A percentile compares a stretch with the other conserved stretches of the same genome.
These are phyloP conservation scores for Coemansia sp. DNA, from an alignment of 192 early-diverging fungal species.

Conservation along the genomic window DNA sequence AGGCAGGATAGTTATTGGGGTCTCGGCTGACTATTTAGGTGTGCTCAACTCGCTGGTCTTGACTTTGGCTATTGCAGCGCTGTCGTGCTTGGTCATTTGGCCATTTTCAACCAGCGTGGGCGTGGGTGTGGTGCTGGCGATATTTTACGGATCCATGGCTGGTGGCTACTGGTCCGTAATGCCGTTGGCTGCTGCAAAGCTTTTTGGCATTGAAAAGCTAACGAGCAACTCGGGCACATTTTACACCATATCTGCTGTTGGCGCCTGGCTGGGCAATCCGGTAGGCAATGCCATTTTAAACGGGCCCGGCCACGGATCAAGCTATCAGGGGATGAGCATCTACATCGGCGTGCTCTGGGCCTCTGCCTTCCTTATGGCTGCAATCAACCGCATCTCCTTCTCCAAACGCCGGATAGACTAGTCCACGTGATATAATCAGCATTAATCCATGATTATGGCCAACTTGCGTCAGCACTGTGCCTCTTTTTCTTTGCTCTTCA, in stretches of 20 bases:
- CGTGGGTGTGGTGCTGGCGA: constrained; percentile 28
- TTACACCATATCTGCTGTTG: constrained; percentile 34
- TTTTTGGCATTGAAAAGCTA: constrained; percentile 43
- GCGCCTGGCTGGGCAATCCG: constrained; percentile 43
- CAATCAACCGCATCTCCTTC: constrained; percentile 29
- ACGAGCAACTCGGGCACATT: constrained; percentile 43
- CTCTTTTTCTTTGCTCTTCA: no score
- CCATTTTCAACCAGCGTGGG: constrained; percentile 40
- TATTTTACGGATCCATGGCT: constrained; percentile 35
- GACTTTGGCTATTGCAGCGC: constrained; percentile 13
- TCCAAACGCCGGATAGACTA: constrained; percentile 1
- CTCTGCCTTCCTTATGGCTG: constrained; percentile 15
- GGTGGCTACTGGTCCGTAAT: constrained; percentile 48
- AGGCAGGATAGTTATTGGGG: constrained; percentile 27
- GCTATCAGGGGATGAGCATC: constrained; percentile 30
- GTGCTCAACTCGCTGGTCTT: constrained; percentile 39
- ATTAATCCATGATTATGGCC: no score
- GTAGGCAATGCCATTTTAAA: constrained; percentile 34
- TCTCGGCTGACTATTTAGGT: constrained; percentile 42
- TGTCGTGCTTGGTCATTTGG: constrained; percentile 37
- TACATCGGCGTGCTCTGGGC: constrained; percentile 46
- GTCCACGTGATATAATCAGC: constrained; percentile 4
- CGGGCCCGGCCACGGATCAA: constrained; percentile 28
- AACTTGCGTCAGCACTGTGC: no score
- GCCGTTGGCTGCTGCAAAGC: constrained; percentile 37